Conservation (phyloP, 2,329 filamentous ascomycete species). For the Botrytis cinerea region DNA sequence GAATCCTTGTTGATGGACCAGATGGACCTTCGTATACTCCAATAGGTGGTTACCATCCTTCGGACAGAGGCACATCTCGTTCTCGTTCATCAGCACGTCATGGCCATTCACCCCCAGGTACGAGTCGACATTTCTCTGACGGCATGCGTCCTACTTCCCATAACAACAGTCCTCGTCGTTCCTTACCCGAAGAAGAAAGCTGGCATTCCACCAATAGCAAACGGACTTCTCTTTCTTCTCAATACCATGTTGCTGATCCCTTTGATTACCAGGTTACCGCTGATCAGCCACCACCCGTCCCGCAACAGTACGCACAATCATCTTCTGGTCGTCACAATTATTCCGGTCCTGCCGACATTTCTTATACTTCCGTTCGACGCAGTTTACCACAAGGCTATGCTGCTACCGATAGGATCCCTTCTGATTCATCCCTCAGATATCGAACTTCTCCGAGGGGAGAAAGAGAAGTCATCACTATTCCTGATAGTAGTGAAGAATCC, state of each 20-base stretch:
- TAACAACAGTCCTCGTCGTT: conserved; percentile 40
- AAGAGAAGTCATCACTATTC: conserved; percentile 27
- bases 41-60: conserved; percentile 46
- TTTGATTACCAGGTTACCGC: conserved; percentile 45
- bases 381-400: conserved; percentile 33
- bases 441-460: conserved; percentile 29
- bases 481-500: conserved; percentile 26
- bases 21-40: conserved; percentile 51
- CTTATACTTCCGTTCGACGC: conserved; percentile 39
- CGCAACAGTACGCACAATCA: conserved; percentile 41
- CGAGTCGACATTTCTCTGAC: conserved; percentile 38
- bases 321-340: conserved; percentile 39
- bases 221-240: conserved; percentile 39
- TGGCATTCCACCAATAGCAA: conserved; percentile 45
- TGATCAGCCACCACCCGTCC: conserved; percentile 35
- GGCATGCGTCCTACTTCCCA: conserved; percentile 43
- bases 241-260: conserved; percentile 40
- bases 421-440: conserved; percentile 33
- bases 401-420: conserved; percentile 29
- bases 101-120: conserved; percentile 32
- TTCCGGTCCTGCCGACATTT: conserved; percentile 42
- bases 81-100: conserved; percentile 38
- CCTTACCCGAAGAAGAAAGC: conserved; percentile 52
- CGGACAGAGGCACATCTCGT: conserved; percentile 40
- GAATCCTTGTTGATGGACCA: conserved; percentile 50